These are phyloP conservation scores for Mycena capillaripes DNA, from an alignment of 768 basidiomycete genomes.

Conservation along the genomic window DNA sequence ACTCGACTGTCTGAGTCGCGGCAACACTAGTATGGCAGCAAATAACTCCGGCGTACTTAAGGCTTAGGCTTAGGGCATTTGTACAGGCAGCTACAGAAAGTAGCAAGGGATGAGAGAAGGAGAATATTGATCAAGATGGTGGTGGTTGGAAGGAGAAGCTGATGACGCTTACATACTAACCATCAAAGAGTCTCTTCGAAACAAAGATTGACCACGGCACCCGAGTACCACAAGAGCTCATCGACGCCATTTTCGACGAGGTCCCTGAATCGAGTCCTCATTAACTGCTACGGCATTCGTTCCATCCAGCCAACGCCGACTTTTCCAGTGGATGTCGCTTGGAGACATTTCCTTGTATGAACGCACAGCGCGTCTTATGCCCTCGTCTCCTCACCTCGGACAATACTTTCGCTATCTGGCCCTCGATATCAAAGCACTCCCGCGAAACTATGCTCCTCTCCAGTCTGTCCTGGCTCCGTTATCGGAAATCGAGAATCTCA, in stretches of 20 bases:
- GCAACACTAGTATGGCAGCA: too few species aligned
- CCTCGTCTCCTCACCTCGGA: constrained; percentile 18
- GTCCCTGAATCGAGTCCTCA: background rate
- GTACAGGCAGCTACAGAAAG: too few species aligned
- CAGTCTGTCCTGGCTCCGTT: background rate
- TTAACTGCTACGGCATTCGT: constrained; percentile 9
- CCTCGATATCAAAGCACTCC: background rate
- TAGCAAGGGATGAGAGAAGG: too few species aligned
- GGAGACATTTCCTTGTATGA: background rate
- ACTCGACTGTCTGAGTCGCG: too few species aligned
- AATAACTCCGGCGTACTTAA: too few species aligned
- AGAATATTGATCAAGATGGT: too few species aligned
- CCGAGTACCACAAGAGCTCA: constrained; percentile 20
- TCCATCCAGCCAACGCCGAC: constrained; percentile 6
- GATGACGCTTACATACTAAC: too few species aligned
- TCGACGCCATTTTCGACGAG: too few species aligned
- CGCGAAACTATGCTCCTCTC: background rate
- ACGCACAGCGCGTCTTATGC: background rate
- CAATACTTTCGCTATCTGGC: constrained; percentile 4
- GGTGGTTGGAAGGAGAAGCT: too few species aligned
- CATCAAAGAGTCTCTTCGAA: background rate
- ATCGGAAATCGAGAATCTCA: constrained; percentile 5
- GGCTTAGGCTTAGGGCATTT: too few species aligned
- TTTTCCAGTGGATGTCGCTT: constrained; percentile 14
- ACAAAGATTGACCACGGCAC: background rate